Base-by-base conservation (phyloP, 2,329 filamentous ascomycete genomes). In the Atkinsonella hypoxylon region DNA sequence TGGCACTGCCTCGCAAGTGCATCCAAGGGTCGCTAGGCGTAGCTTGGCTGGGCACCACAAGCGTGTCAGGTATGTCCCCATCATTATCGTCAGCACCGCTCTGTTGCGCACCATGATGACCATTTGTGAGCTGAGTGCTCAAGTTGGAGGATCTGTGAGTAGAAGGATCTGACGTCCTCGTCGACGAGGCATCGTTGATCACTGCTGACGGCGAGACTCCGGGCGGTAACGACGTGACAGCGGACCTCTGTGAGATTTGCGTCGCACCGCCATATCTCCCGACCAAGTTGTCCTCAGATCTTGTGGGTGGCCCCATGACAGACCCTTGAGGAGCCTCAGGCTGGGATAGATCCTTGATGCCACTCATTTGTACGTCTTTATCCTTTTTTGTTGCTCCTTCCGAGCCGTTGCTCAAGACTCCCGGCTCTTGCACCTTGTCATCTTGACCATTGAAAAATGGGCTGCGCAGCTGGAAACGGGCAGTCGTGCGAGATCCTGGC, bases 151-250 rank as follows among this genome's bases (percentile, higher is more conserved):
- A 82, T 12, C 82, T 83, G 48, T 74, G 71, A 15, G 72, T 70
- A 3, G 85, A 89, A 6, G 81, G 78, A 54, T 86, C 82, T 1
- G 87, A 88, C 2, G 87, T 90, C 68, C 95, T 93, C n/a, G 90
- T 95, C 1, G 90, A 94, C 2, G 89, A 95, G 1, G 89, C 91
- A 60, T 95, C 89, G 59, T 97, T 96, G 49, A 83, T 70, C 52
- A 77, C 65, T 12, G 76, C 77, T 26, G 76, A 79, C 13, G 79
- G 79, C 4, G 78, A 79, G 49, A 80, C 69, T 4, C 77, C 79
- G 0, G 73, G 68, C 1, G 80, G 77, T 2, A 83, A 65, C 18
- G 77, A 70, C 15, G 78, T 81, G 43, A 83, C 66, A 1, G 71
- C 74, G 4, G 83, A 85, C 43, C 74, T 69, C 62, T 87, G 85